These are phyloP conservation scores for Sindora glabra DNA, from an alignment of 306 rosid species.

Conservation along the genomic window DNA sequence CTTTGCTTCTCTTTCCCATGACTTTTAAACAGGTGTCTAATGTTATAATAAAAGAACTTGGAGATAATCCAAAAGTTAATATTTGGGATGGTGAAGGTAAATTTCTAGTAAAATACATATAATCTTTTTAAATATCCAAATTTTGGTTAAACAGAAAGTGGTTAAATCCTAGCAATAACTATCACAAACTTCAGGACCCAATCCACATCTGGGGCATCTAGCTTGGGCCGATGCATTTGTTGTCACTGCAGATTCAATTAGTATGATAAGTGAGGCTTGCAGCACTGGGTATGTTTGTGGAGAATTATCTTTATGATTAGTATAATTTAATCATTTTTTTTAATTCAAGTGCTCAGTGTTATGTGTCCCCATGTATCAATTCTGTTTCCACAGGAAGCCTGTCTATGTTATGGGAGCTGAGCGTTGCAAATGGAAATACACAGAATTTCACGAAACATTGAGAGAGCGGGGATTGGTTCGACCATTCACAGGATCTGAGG, in stretches of 20 bases:
- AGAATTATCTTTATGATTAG: not conserved
- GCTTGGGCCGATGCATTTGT: slow-evolving; percentile 97
- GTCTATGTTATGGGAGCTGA: slow-evolving; percentile 75
- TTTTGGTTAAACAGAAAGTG: not conserved
- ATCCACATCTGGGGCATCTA: slow-evolving; percentile 80
- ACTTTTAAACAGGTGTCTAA: slow-evolving; percentile 50
- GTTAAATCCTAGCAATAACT: not conserved
- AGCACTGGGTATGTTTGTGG: slow-evolving; percentile 85
- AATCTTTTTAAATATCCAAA: too few species aligned
- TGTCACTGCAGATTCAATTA: slow-evolving; percentile 92
- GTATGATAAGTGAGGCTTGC: slow-evolving; percentile 88
- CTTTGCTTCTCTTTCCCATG: not conserved
- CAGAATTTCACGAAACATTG: slow-evolving; percentile 68
- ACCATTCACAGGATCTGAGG: slow-evolving; percentile 87
- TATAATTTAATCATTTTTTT: too few species aligned
- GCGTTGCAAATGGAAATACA: slow-evolving; percentile 80
- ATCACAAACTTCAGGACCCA: slow-evolving; percentile 49
- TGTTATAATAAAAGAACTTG: slow-evolving; percentile 59
- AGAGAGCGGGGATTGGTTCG: slow-evolving; percentile 70
- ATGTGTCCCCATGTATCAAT: too few species aligned
- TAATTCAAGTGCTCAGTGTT: not conserved
- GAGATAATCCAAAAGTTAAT: slow-evolving; percentile 69
- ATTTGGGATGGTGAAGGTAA: slow-evolving; percentile 86
- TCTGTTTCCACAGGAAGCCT: slow-evolving; percentile 73
- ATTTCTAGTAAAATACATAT: not conserved